A percentile compares a stretch with the other conserved stretches of the same genome.
These are phyloP conservation scores for Hortiboletus campestris DNA, from an alignment of 768 basidiomycete genomes.

Conservation along the genomic window DNA sequence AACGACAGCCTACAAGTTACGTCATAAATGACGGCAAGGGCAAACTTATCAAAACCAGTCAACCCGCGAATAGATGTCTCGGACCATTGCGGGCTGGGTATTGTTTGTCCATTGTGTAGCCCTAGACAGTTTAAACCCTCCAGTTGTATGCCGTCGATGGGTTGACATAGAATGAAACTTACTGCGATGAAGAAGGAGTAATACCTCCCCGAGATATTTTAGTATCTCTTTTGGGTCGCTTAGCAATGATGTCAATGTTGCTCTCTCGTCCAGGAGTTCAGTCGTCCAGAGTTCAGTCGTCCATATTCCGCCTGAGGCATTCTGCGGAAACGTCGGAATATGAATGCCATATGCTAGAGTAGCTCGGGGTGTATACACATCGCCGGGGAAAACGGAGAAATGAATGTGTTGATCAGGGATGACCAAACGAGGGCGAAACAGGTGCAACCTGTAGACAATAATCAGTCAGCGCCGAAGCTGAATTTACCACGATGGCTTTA, in stretches of 20 bases:
- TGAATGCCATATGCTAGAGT: not conserved
- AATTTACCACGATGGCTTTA: not conserved
- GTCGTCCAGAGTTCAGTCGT: not conserved
- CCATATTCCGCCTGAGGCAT: not conserved
- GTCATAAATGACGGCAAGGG: not conserved
- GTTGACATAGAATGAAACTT: not conserved
- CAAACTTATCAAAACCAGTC: not conserved
- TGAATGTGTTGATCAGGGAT: slow-evolving; percentile 6
- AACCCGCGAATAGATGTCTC: not conserved
- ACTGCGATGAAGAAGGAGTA: slow-evolving; percentile 6
- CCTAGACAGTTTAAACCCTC: not conserved
- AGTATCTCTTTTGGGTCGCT: not conserved
- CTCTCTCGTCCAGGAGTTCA: not conserved
- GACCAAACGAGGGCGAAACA: not conserved
- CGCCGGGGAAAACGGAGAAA: not conserved
- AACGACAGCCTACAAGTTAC: not conserved
- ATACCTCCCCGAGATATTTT: not conserved
- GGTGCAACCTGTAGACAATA: not conserved
- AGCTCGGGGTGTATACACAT: slow-evolving; percentile 1
- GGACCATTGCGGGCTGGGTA: not conserved
- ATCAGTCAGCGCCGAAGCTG: not conserved
- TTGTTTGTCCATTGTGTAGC: not conserved
- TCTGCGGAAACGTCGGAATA: not conserved
- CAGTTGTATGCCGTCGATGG: not conserved
- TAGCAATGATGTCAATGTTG: not conserved